These are phyloP conservation scores for Suhomyces kilbournensis DNA, from an alignment of 805 yeast genomes.

Conservation along the genomic window DNA sequence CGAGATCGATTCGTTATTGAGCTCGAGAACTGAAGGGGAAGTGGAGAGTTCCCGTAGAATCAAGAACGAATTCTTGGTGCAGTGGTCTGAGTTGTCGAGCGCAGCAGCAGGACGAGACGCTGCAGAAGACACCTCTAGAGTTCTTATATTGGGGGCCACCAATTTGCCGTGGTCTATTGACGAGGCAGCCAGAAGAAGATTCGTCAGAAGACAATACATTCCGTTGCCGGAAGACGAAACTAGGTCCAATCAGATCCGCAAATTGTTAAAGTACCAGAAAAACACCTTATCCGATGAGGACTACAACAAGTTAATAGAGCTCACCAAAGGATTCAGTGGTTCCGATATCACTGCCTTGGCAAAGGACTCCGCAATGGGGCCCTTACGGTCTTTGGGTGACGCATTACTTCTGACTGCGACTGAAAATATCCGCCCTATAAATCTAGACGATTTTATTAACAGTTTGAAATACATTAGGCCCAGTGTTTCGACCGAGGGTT, in stretches of 20 bases:
- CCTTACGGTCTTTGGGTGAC: slow-evolving; percentile 86
- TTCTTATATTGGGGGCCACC: slow-evolving; percentile 89
- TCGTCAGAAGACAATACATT: slow-evolving; percentile 87
- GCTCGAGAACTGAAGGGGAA: slow-evolving; percentile 73
- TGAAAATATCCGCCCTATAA: slow-evolving; percentile 74
- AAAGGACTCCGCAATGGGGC: slow-evolving; percentile 98
- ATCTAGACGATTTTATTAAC: slow-evolving; percentile 65
- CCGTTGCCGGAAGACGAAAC: slow-evolving; percentile 91
- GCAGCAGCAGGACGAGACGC: slow-evolving; percentile 73
- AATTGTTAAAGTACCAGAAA: slow-evolving; percentile 67
- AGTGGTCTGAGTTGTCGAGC: slow-evolving; percentile 89
- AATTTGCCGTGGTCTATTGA: slow-evolving; percentile 96
- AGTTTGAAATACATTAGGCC: slow-evolving; percentile 82
- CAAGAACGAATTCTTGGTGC: slow-evolving; percentile 89
- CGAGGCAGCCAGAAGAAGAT: slow-evolving; percentile 93
- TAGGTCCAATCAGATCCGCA: slow-evolving; percentile 64
- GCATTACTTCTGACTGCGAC: slow-evolving; percentile 65
- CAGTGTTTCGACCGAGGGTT: slow-evolving; percentile 80
- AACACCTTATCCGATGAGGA: slow-evolving; percentile 67
- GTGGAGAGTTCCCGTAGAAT: slow-evolving; percentile 87
- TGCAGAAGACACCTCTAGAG: slow-evolving; percentile 49
- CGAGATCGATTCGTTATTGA: slow-evolving; percentile 88
- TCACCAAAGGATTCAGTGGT: slow-evolving; percentile 87
- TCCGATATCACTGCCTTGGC: slow-evolving; percentile 91
- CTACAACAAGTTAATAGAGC: slow-evolving; percentile 51